Conservation (phyloP, 2,329 filamentous ascomycete genomes). For the Pseudocercospora crystallina region DNA sequence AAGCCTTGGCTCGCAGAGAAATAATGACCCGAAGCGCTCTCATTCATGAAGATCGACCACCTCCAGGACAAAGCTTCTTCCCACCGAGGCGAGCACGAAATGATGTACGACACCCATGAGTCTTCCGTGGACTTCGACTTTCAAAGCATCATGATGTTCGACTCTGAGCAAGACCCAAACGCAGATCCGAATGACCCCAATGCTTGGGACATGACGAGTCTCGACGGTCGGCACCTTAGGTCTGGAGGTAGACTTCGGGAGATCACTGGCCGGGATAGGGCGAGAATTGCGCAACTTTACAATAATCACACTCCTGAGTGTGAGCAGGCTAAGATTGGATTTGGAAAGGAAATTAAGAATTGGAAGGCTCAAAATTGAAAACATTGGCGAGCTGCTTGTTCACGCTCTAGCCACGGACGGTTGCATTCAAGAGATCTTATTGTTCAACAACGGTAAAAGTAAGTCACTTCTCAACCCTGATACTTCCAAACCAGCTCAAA, state of each 20-base stretch:
- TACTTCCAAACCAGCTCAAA: not conserved
- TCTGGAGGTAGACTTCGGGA: not conserved
- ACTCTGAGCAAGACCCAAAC: not conserved
- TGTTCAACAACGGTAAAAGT: too few species aligned
- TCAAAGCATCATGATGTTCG: conserved; percentile 10
- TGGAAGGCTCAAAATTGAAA: too few species aligned
- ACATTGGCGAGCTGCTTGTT: conserved; percentile 3
- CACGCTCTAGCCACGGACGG: not conserved
- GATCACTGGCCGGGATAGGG: conserved; percentile 5
- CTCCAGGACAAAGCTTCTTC: not conserved
- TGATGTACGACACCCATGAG: not conserved
- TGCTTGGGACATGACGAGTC: not conserved
- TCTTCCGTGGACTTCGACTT: conserved; percentile 5
- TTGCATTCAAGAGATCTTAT: too few species aligned
- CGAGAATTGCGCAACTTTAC: conserved; percentile 5
- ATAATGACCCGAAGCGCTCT: too few species aligned
- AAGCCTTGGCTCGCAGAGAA: too few species aligned
- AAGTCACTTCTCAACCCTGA: not conserved
- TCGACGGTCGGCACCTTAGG: not conserved
- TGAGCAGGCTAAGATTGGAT: not conserved
- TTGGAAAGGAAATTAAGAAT: too few species aligned
- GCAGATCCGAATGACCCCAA: not conserved
- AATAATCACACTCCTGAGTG: not conserved
- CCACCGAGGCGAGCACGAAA: not conserved
- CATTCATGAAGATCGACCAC: not conserved